phyloP scores from a whole-genome alignment of 306 rosid species.

The Acacia confusa region DNA sequence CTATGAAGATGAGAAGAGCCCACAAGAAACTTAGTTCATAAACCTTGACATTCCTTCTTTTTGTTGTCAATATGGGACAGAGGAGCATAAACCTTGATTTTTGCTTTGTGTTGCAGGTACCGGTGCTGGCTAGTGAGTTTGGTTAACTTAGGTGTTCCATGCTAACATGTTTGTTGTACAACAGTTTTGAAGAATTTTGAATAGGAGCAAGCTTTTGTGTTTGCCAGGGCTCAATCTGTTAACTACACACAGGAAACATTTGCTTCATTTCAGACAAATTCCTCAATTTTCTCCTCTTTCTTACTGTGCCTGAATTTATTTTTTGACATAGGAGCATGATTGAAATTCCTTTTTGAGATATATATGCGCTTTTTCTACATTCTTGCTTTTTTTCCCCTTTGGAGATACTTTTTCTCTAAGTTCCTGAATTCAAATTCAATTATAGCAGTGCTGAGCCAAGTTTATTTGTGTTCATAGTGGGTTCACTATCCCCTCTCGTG shows the following conservation, averaged over 20 bases:
- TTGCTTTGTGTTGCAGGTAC: background rate
- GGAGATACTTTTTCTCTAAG: background rate
- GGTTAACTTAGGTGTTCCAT: background rate
- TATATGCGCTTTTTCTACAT: background rate
- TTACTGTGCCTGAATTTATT: background rate
- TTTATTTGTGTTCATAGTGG: background rate
- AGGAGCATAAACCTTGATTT: background rate
- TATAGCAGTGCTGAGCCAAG: background rate
- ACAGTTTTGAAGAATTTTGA: background rate
- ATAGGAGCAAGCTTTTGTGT: background rate
- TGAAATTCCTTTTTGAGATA: background rate
- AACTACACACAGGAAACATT: background rate
- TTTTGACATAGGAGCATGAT: background rate
- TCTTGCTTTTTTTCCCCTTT: background rate
- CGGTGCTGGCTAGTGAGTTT: background rate
- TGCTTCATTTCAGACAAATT: background rate
- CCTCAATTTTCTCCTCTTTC: background rate
- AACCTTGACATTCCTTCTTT: background rate
- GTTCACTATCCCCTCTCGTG: background rate
- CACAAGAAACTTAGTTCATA: slow-evolving; percentile 12
- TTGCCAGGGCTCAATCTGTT: background rate
- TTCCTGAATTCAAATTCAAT: background rate
- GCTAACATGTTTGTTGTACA: background rate
- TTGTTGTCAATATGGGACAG: background rate
- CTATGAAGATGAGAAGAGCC: slow-evolving; percentile 54